Evolutionary conservation across 192 early-diverging fungal genomes (phyloP), one percentile per base, ranked within the genome.

Genomic region (Chytriomyces hyalinus): DNA sequence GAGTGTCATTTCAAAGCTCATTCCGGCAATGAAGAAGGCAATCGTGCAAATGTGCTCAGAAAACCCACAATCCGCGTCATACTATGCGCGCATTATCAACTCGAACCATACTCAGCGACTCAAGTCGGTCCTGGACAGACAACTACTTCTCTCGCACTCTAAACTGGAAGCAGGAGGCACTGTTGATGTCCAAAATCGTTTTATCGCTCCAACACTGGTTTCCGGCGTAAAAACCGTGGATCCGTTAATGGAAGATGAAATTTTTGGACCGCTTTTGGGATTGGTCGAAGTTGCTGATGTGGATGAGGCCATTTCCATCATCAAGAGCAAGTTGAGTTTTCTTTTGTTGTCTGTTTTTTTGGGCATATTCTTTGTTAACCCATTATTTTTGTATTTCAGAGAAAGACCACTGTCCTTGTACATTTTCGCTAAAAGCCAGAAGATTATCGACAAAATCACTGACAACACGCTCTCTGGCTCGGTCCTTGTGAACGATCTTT

Each of bases 191-290:
- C 67, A 77, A 13, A 90, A 91, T 53, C 82, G 85, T 15, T 99
- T 87, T 82, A 87, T 99, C 57, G 88, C 90, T n/a, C 94, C 94
- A 2, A 95, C 93, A 6, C 75, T 97, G 20, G 76, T 99, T n/a
- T 81, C 90, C 9, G 88, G 92, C 24, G 94, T 97, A 20, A 79
- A 73, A 3, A 59, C 78, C 6, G 77, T 86, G 8, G 78, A 86
- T 67, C 78, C 84, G 6, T 17, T 83, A 69, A 95, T 97, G 95
- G 63, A 84, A 22, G 90, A 91, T 43, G 97, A 99, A 82, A 79
- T 99, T 51, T 97, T 99, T 88, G 97, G 95, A 22, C 97, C 97
- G 4, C 80, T 97, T 47, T 80, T 99, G 70, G 94, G 94, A 15
- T 85, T 99, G 67, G 63, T 97, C 36, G 74, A 70, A 63, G 66